Conservation (phyloP, 1,284 basidiomycete species). For the Bondarzewia mesenterica region DNA sequence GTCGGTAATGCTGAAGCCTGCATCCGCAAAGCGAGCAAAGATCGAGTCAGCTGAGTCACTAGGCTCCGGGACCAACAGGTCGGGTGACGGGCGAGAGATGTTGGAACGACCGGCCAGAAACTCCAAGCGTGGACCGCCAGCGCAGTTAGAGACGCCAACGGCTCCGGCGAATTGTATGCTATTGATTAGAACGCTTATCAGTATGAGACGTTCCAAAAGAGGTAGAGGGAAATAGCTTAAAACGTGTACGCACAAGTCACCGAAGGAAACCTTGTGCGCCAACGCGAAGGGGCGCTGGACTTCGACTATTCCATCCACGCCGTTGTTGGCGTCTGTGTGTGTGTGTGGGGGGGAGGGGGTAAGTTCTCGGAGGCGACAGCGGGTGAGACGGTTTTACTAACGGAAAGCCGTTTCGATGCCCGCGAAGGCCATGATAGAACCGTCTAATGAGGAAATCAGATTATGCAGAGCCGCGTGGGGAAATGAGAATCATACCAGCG, state of each 20-base stretch:
- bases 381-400: conserved; percentile 3
- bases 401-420: conserved; percentile 13
- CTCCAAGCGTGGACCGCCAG: conserved; percentile 19
- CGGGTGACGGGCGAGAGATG: conserved; percentile 17
- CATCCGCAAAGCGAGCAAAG: conserved; percentile 17
- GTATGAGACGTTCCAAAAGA: too few relatives aligned
- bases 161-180: conserved; percentile 22
- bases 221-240: too few relatives aligned
- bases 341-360: neutral
- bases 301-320: conserved; percentile 22
- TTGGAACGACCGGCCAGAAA: conserved; percentile 19
- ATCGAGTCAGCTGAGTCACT: conserved; percentile 12
- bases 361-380: neutral
- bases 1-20: conserved; percentile 19
- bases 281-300: conserved; percentile 19
- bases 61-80: conserved; percentile 21
- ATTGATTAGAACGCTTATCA: neutral
- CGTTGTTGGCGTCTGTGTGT: conserved; percentile 21
- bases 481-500: conserved; percentile 8
- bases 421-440: conserved; percentile 17
- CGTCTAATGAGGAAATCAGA: conserved; percentile 12
- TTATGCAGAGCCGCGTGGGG: neutral
- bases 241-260: conserved; percentile 17
- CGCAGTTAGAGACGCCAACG: conserved; percentile 21
- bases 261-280: conserved; percentile 19